Evolutionary conservation across 257 asterid genomes (phyloP).

Genomic region (Jacaranda mimosifolia): DNA sequence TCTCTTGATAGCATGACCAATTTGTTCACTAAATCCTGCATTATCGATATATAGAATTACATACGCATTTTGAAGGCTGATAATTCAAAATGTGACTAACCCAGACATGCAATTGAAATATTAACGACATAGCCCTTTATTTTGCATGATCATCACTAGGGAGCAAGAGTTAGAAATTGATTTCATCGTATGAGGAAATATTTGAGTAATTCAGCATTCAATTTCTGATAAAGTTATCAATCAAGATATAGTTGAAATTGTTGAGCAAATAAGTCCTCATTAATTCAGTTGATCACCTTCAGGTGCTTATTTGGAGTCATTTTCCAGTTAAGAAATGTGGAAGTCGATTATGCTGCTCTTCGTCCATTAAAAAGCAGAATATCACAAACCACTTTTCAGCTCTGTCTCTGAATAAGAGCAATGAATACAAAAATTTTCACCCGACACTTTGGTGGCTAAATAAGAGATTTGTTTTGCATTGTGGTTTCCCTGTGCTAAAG

Average conservation of each 20-base stretch:
- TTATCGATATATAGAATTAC: neutral
- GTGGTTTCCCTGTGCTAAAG: slow-evolving; percentile 45
- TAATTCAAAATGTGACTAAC: neutral
- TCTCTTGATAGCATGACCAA: neutral
- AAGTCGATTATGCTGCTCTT: slow-evolving; percentile 41
- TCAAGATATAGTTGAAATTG: slow-evolving; percentile 5
- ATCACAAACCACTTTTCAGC: slow-evolving; percentile 31
- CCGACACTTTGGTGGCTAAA: slow-evolving; percentile 49
- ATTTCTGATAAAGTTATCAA: neutral
- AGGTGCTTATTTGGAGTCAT: slow-evolving; percentile 56
- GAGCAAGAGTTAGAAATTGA: slow-evolving; percentile 12
- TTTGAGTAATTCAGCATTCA: neutral
- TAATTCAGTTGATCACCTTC: slow-evolving; percentile 28
- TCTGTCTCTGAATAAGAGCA: slow-evolving; percentile 36
- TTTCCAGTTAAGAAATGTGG: slow-evolving; percentile 39
- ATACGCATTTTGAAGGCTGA: slow-evolving; percentile 8
- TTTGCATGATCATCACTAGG: neutral
- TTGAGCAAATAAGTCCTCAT: neutral
- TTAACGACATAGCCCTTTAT: neutral
- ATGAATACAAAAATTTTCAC: slow-evolving; percentile 31
- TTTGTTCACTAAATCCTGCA: neutral
- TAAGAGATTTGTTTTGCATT: slow-evolving; percentile 42
- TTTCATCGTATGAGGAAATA: neutral
- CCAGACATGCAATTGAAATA: neutral
- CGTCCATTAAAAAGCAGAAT: slow-evolving; percentile 37